These are phyloP conservation scores for Aquilaria yunnanensis DNA, from an alignment of 345 rosid genomes.

Conservation along the genomic window DNA sequence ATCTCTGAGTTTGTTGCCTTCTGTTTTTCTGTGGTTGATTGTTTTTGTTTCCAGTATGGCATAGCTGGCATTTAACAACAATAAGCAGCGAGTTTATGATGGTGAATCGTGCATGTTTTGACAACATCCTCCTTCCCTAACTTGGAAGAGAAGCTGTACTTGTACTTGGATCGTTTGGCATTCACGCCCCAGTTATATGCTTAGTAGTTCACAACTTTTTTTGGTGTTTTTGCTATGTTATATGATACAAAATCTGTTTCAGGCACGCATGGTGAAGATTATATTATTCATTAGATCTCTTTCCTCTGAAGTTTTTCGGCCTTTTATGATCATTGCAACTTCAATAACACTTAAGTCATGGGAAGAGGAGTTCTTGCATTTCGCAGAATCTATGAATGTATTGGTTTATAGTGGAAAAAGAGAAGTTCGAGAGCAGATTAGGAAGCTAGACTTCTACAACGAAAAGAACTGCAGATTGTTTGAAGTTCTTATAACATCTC, in stretches of 20 bases:
- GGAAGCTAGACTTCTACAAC: slow-evolving; percentile 35
- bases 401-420: slow-evolving; percentile 40
- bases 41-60: too few species aligned
- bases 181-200: slow-evolving; percentile 1
- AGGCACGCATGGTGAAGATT: slow-evolving; percentile 40
- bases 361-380: slow-evolving; percentile 37
- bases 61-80: neutral
- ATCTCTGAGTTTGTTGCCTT: too few species aligned
- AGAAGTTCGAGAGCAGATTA: slow-evolving; percentile 27
- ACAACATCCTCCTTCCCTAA: neutral
- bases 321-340: slow-evolving; percentile 43
- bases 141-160: neutral
- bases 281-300: slow-evolving; percentile 30
- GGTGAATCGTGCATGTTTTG: neutral
- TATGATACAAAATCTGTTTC: slow-evolving; percentile 12
- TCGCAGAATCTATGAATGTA: slow-evolving; percentile 31
- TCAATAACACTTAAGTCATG: slow-evolving; percentile 30
- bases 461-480: slow-evolving; percentile 35
- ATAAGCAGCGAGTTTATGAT: slow-evolving; percentile 4
- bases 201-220: slow-evolving; percentile 2
- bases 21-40: too few species aligned
- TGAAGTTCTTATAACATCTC: slow-evolving; percentile 40
- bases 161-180: neutral
- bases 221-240: neutral
- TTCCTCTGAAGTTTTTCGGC: slow-evolving; percentile 20